phyloP scores from a whole-genome alignment of 2,329 filamentous ascomycete species.

The Parascedosporium putredinis region DNA sequence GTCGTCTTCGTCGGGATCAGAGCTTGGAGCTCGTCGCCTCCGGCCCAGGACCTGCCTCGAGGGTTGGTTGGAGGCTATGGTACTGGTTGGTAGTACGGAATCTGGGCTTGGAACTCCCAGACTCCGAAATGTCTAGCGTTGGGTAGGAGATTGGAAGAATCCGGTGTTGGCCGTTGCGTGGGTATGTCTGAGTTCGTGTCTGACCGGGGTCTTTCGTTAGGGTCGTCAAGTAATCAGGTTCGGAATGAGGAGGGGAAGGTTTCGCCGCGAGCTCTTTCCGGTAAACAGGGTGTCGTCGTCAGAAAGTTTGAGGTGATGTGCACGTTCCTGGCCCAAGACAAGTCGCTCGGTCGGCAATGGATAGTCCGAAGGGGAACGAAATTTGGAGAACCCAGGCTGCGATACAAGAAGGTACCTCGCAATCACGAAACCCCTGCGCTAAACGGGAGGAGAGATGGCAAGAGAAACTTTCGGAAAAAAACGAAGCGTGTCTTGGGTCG shows the following conservation, averaged over 20 bases:
- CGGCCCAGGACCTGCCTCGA: constrained; percentile 39
- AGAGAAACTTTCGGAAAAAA: too few species aligned
- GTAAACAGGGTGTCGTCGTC: background rate
- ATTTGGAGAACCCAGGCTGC: too few species aligned
- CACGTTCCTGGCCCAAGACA: too few species aligned
- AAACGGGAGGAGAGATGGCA: too few species aligned
- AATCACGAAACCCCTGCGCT: too few species aligned
- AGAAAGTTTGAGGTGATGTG: background rate
- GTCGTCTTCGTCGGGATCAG: constrained; percentile 26
- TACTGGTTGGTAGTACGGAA: constrained; percentile 18
- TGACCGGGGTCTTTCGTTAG: too few species aligned
- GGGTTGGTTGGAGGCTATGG: constrained; percentile 28
- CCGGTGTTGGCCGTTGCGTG: too few species aligned
- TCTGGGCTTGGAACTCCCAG: constrained; percentile 6
- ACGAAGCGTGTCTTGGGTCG: background rate
- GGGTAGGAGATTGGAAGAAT: too few species aligned
- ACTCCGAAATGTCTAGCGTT: constrained; percentile 4
- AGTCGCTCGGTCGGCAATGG: too few species aligned
- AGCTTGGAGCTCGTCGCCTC: constrained; percentile 27
- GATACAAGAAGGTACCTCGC: too few species aligned
- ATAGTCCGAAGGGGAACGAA: too few species aligned
- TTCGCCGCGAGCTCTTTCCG: background rate
- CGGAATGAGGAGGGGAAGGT: background rate
- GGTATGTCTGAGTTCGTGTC: too few species aligned
- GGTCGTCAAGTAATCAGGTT: background rate